Conservation (phyloP, 768 basidiomycete genomes). For the Trametes cubensis region DNA sequence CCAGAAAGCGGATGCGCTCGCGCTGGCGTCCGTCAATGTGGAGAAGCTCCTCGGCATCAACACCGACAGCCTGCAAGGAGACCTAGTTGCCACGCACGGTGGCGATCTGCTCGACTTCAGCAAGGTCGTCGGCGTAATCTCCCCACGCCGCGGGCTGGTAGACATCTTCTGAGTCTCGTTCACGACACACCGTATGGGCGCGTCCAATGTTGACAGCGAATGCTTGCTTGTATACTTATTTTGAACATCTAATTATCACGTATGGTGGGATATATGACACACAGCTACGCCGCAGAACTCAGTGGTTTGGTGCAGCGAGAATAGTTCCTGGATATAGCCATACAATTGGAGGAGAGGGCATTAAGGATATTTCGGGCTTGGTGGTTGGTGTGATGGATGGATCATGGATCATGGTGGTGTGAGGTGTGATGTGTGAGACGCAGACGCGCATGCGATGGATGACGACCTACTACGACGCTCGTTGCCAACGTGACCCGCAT, state of each 20-base stretch:
- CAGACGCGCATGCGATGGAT: conserved; percentile 4
- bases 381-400: background rate
- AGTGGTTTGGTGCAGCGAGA: background rate
- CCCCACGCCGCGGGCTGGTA: conserved; percentile 25
- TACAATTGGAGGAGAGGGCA: conserved; percentile 10
- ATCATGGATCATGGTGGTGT: too few species aligned
- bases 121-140: conserved; percentile 42
- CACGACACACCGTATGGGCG: too few species aligned
- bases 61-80: conserved; percentile 17
- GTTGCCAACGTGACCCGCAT: conserved; percentile 10
- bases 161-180: conserved; percentile 19
- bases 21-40: conserved; percentile 44
- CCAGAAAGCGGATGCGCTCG: conserved; percentile 42
- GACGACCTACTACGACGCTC: background rate
- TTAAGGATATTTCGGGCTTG: conserved; percentile 13
- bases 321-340: conserved; percentile 17
- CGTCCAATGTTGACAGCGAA: background rate
- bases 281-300: background rate
- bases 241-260: background rate
- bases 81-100: conserved; percentile 35
- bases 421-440: too few species aligned
- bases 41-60: conserved; percentile 41
- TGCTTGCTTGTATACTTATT: background rate
- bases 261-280: background rate
- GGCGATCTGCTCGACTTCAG: conserved; percentile 42